Evolutionary conservation across 2,329 filamentous ascomycete genomes (phyloP), one percentile per base, ranked within the genome.

Genomic region (Pseudocercospora cruenta): DNA sequence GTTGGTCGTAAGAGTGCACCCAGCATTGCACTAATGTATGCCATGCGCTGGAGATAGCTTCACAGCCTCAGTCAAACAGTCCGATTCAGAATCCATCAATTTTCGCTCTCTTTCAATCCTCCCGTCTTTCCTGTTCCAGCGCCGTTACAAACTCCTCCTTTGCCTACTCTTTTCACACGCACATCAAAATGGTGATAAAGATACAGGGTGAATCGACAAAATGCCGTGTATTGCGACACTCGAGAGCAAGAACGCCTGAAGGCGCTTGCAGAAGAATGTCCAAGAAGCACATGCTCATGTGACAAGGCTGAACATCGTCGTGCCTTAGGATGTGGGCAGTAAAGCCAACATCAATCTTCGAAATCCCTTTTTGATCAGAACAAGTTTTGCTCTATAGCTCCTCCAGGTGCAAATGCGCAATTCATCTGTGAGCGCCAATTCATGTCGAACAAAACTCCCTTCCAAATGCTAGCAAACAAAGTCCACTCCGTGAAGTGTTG

Each of bases 161-260:
- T 39, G 22, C n/a, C 55, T 58, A 58, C 55, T 58, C 55, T 55
- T 43, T 26, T 22, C 47, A 53, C 53, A 55, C 53, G 43, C 55
- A 58, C 55, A 58, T 58, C 55, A 43, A 58, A 58, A 58, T 36
- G 31, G n/a, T 36, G 55, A 26, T 58, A 58, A 58, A 58, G 55
- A 58, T 58, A 58, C 55, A 58, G 28, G n/a, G 55, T 24, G n/a
- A 33, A 33, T 21, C 55, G 55, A 43, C 31, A 24, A 58, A 14
- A 19, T 43, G 55, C 16, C 55, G 28, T n/a, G 19, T 19, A 36
- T 14, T 14, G 26, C 39, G 39, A 19, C 39, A 26, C 53, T 4
- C n/a, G 28, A 28, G 53, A 33, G 28, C 53, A 28, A 57, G n/a
- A 4, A 22, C 26, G 22, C 22, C n/a, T 2, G 19, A 24, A 26